Evolutionary conservation across 2,329 filamentous ascomycete species (phyloP).

Genomic region (Cercospora sp.): DNA sequence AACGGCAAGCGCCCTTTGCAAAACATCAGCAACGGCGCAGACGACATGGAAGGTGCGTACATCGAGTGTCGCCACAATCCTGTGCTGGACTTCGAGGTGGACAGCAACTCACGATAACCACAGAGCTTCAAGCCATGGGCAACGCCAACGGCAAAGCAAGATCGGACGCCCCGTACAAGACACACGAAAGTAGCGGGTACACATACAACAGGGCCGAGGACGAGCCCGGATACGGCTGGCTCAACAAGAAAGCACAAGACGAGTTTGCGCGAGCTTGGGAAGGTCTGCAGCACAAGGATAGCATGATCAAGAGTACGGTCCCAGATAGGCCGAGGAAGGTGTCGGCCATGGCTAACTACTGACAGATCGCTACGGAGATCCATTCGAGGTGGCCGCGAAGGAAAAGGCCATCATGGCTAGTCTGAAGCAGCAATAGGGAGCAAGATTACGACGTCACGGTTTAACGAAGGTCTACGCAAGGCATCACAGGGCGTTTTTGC

Average conservation of each 20-base stretch:
- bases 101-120: not conserved
- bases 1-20: slow-evolving; percentile 43
- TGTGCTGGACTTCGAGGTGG: not conserved
- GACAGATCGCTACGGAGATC: slow-evolving; percentile 40
- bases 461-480: slow-evolving; percentile 5
- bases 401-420: slow-evolving; percentile 33
- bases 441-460: not conserved
- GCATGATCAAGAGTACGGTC: slow-evolving; percentile 36
- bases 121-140: slow-evolving; percentile 28
- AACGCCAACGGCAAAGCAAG: slow-evolving; percentile 27
- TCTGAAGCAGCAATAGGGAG: slow-evolving; percentile 18
- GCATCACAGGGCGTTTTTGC: slow-evolving; percentile 3
- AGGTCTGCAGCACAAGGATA: slow-evolving; percentile 52
- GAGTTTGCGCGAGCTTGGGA: slow-evolving; percentile 55
- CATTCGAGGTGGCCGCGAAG: slow-evolving; percentile 38
- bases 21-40: slow-evolving; percentile 36
- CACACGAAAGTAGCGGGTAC: slow-evolving; percentile 36
- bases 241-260: slow-evolving; percentile 58
- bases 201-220: slow-evolving; percentile 42
- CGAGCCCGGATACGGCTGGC: slow-evolving; percentile 54
- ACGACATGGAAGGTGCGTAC: slow-evolving; percentile 29
- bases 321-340: not conserved
- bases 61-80: not conserved
- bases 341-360: not conserved
- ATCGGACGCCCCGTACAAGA: slow-evolving; percentile 29